These are phyloP conservation scores for Viola odorata DNA, from an alignment of 345 rosid genomes.

Conservation along the genomic window DNA sequence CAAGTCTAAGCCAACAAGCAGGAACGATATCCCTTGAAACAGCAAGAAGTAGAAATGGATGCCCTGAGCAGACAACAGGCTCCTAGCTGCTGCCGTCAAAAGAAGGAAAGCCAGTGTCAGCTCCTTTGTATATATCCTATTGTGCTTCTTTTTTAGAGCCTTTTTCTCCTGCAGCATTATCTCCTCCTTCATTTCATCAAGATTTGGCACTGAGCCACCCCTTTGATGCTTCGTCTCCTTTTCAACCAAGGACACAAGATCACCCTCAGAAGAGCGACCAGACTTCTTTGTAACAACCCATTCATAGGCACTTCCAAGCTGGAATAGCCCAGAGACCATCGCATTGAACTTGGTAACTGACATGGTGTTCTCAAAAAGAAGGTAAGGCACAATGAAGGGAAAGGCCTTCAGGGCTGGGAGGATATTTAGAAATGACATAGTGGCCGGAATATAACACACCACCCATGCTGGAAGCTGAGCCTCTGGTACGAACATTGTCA, in stretches of 20 bases:
- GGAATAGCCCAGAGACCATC: conserved; percentile 90
- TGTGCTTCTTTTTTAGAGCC: conserved; percentile 61
- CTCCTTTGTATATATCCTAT: conserved; percentile 81
- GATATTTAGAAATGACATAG: conserved; percentile 92
- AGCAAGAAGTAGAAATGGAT: conserved; percentile 95
- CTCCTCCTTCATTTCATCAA: conserved; percentile 47
- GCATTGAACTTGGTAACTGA: conserved; percentile 95
- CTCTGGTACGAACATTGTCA: conserved; percentile 95
- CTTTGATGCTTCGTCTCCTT: conserved; percentile 53
- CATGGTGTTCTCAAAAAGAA: conserved; percentile 94
- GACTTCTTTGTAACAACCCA: conserved; percentile 97
- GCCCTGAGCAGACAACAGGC: conserved; percentile 91
- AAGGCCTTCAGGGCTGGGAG: conserved; percentile 90
- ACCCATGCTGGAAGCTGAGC: conserved; percentile 91
- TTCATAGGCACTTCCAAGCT: conserved; percentile 92
- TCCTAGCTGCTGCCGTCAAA: conserved; percentile 76
- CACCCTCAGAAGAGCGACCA: conserved; percentile 92
- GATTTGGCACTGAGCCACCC: conserved; percentile 50
- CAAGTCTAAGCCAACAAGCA: conserved; percentile 88
- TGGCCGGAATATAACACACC: conserved; percentile 91
- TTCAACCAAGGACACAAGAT: conserved; percentile 53
- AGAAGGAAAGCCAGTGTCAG: conserved; percentile 79
- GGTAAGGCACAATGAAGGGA: conserved; percentile 94
- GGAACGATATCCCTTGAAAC: conserved; percentile 91
- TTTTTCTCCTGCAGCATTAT: conserved; percentile 34